These are phyloP conservation scores for Scopulariopsis brevicaulis DNA, from an alignment of 2,329 filamentous ascomycete genomes.

Conservation along the genomic window DNA sequence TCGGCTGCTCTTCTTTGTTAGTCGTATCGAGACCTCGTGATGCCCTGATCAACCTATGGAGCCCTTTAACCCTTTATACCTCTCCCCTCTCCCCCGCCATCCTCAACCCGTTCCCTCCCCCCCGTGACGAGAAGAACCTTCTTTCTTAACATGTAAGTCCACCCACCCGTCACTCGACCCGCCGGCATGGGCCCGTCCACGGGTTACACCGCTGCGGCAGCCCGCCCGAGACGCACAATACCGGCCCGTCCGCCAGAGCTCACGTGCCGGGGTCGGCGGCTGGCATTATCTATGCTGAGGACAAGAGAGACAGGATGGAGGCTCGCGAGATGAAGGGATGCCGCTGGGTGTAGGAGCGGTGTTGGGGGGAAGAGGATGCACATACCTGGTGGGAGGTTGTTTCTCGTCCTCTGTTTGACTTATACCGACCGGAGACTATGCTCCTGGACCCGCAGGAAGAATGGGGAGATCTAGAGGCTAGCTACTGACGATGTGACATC, in stretches of 20 bases:
- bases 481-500: neutral
- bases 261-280: too few relatives aligned
- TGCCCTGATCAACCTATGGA: too few relatives aligned
- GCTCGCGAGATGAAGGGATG: too few relatives aligned
- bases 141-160: too few relatives aligned
- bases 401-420: neutral
- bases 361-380: neutral
- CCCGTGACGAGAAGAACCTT: neutral
- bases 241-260: neutral
- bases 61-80: neutral
- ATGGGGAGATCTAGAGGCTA: neutral
- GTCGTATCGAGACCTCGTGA: too few relatives aligned
- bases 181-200: neutral
- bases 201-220: neutral
- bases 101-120: neutral
- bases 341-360: too few relatives aligned
- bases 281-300: too few relatives aligned
- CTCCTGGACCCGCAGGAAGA: neutral
- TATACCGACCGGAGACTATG: neutral
- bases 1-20: too few relatives aligned
- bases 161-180: neutral
- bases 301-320: too few relatives aligned
- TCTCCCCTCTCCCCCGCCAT: neutral
- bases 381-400: neutral
- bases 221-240: neutral